phyloP scores from a whole-genome alignment of 305 asterid species.

The Withania somnifera region DNA sequence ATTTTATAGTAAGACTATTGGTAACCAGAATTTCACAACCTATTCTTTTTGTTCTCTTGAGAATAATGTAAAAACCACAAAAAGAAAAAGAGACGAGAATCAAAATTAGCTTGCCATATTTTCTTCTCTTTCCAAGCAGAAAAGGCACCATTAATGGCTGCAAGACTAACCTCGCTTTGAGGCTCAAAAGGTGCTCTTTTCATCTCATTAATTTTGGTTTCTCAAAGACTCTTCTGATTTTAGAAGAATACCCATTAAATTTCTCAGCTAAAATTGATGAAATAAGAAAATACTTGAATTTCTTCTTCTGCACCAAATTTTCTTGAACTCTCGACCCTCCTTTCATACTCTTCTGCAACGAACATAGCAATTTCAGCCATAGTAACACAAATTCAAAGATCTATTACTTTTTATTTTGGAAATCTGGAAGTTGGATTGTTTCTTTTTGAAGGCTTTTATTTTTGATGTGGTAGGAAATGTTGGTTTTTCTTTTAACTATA shows the following conservation, averaged over 20 bases:
- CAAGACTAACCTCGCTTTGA: slow-evolving; percentile 9
- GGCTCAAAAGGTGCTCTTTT: slow-evolving; percentile 5
- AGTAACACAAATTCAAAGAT: background rate
- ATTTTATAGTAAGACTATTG: too few relatives aligned
- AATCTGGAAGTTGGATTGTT: background rate
- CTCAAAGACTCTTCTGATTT: background rate
- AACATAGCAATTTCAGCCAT: slow-evolving; percentile 23
- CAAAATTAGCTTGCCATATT: background rate
- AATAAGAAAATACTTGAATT: slow-evolving; percentile 2
- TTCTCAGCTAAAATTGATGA: background rate
- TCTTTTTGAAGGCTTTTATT: background rate
- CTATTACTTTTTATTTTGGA: too few relatives aligned
- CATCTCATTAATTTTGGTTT: background rate
- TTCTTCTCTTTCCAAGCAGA: slow-evolving; percentile 8
- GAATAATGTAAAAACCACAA: background rate
- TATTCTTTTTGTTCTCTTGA: background rate
- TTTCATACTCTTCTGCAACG: slow-evolving; percentile 22
- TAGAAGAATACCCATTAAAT: background rate
- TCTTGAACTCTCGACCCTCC: slow-evolving; percentile 19
- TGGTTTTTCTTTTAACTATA: background rate
- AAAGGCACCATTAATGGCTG: slow-evolving; percentile 17
- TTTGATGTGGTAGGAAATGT: background rate
- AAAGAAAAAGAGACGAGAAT: background rate
- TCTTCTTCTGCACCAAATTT: slow-evolving; percentile 8
- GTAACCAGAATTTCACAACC: too few relatives aligned